Percentiles rank a stretch among this genome's conserved stretches.
phyloP scores from a whole-genome alignment of 2,329 filamentous ascomycete genomes.

The Dothiorella sarmentorum region DNA sequence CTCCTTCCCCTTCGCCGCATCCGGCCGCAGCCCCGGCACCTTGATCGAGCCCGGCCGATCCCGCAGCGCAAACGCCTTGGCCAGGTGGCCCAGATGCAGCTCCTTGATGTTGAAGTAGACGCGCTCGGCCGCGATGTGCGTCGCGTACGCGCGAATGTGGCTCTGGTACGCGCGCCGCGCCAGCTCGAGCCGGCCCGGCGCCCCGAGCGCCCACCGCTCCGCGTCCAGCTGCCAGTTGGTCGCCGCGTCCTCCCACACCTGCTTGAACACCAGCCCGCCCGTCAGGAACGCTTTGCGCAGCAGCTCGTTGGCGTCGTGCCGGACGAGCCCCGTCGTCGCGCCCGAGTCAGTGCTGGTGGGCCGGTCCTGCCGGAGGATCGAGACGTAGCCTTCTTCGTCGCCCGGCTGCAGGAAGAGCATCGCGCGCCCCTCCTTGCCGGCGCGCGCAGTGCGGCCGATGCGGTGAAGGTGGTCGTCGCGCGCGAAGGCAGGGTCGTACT shows the following conservation, averaged over 20 bases:
- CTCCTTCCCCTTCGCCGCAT: constrained; percentile 32
- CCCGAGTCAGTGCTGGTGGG: constrained; percentile 28
- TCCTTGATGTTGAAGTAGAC: constrained; percentile 87
- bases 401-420: constrained; percentile 88
- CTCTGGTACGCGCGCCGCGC: constrained; percentile 85
- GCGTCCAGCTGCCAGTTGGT: constrained; percentile 66
- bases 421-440: constrained; percentile 82
- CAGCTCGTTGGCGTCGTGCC: constrained; percentile 63
- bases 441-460: constrained; percentile 89
- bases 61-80: constrained; percentile 87
- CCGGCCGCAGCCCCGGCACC: constrained; percentile 43
- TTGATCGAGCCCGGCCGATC: constrained; percentile 82
- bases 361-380: constrained; percentile 56
- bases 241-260: constrained; percentile 61
- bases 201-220: constrained; percentile 63
- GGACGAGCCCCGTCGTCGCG: constrained; percentile 44
- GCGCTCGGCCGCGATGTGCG: constrained; percentile 82
- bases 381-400: constrained; percentile 85
- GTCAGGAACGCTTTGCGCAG: constrained; percentile 60
- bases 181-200: constrained; percentile 69
- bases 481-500: constrained; percentile 94
- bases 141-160: constrained; percentile 91
- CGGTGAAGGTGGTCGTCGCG: constrained; percentile 92
- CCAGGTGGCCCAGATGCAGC: constrained; percentile 86
- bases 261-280: constrained; percentile 24